Evolutionary conservation across 345 rosid species (phyloP), one percentile per base, ranked within the genome.

Genomic region (Corymbia maculata): DNA sequence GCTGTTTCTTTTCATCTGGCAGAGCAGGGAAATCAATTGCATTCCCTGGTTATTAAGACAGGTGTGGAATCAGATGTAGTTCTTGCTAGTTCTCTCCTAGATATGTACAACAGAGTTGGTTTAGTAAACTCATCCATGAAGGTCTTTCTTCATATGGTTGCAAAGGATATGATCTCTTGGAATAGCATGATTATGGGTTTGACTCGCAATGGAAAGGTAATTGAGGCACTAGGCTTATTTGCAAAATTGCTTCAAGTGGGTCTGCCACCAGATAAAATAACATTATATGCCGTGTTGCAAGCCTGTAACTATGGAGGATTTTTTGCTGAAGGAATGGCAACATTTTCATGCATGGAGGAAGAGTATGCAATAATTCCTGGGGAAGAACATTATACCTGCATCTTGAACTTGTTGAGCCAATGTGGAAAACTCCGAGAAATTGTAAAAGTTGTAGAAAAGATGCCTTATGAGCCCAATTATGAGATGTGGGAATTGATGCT

Each of bases 151-250:
- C 86, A 88, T 44, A 92, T 94, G 89, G 88, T 85, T 80, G 87
- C 9, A 30, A 94, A 89, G 88, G 97, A 97, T 91, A 86, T 96
- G 90, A 91, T 95, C 87, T 92, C 93, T 51, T 97, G 97, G 96
- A 96, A 97, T 92, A 91, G 94, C 61, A 88, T 95, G 90, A 94
- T 96, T 32, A 88, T 89, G 92, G 97, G 96, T 28, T 92, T 97
- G 86, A 89, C 95, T 14, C 90, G 88, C 66, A 93, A 94, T 86
- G 90, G 93, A 59, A 94, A 91, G 90, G 89, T 82, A 55, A 64
- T 86, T 26, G 94, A 94, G 87, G 90, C 96, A 8, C 90, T 95
- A 68, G 86, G 89, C 21, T 28, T 92, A 88, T 97, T 93, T n/a
- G 51, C 70, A 9, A 91, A 91, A 52, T 92, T 96, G 70, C 90